phyloP scores from a whole-genome alignment of 202 grass and related monocot genomes.

The Cymbopogon flexuosus region DNA sequence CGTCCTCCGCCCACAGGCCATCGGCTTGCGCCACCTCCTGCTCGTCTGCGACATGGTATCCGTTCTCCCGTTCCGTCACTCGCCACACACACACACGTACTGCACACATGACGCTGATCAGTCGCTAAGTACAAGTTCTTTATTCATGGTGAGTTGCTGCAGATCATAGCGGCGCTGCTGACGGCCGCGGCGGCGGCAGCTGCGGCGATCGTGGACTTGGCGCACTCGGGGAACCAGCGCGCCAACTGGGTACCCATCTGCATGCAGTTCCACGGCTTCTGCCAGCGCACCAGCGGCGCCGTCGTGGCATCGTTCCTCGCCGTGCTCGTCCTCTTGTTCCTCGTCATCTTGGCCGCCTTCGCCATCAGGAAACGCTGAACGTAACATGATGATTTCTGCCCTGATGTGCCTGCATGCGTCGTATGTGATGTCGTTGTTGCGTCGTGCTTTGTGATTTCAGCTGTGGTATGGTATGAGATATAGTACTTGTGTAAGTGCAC shows the following conservation, averaged over 20 bases:
- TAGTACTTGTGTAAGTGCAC: not conserved
- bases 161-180: conserved; percentile 58
- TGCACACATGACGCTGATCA: not conserved
- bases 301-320: conserved; percentile 80
- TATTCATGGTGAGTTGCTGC: not conserved
- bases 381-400: not conserved
- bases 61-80: not conserved
- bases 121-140: not conserved
- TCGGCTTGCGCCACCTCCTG: conserved; percentile 65
- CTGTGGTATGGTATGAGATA: not conserved
- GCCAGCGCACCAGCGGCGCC: conserved; percentile 71
- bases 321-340: conserved; percentile 54
- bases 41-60: conserved; percentile 67
- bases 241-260: conserved; percentile 97
- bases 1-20: conserved; percentile 53
- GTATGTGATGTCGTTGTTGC: not conserved
- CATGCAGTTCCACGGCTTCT: conserved; percentile 69
- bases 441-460: not conserved
- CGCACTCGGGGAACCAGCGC: conserved; percentile 61
- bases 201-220: conserved; percentile 73
- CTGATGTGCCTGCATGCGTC: not conserved
- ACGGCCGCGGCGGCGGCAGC: conserved; percentile 54
- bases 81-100: too few relatives aligned
- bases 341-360: conserved; percentile 55
- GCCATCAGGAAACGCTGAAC: conserved; percentile 53